These are phyloP conservation scores for Pharus latifolius DNA, from an alignment of 176 grass and related monocot genomes.

Conservation along the genomic window DNA sequence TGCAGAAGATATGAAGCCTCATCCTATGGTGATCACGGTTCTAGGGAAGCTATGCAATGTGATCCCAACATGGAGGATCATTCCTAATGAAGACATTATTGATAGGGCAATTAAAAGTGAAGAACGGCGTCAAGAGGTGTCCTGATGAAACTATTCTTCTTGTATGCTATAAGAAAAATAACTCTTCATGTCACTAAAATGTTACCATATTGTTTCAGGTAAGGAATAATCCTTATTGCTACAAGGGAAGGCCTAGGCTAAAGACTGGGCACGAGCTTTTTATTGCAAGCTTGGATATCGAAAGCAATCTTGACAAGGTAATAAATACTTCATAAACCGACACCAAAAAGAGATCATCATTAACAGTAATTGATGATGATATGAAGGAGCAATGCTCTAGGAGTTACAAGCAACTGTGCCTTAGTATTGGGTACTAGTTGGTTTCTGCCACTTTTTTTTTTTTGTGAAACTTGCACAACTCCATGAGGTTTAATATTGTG, in stretches of 20 bases:
- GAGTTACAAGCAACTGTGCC: too few species aligned
- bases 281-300: conserved; percentile 50
- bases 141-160: neutral
- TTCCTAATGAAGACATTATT: conserved; percentile 51
- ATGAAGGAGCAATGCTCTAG: too few species aligned
- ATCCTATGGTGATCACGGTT: conserved; percentile 33
- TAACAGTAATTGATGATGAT: too few species aligned
- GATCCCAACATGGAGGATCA: conserved; percentile 56
- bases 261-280: conserved; percentile 51
- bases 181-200: neutral
- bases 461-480: too few species aligned
- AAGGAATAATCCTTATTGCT: conserved; percentile 50
- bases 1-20: conserved; percentile 55
- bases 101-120: conserved; percentile 39
- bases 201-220: conserved; percentile 20
- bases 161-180: neutral
- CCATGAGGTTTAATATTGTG: too few species aligned
- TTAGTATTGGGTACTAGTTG: too few species aligned
- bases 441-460: too few species aligned
- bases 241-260: conserved; percentile 58
- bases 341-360: too few species aligned
- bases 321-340: neutral
- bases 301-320: conserved; percentile 64
- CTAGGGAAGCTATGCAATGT: conserved; percentile 34
- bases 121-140: conserved; percentile 50